These are phyloP conservation scores for Pneumocystis canis DNA, from an alignment of 1,139 yeast genomes.

Conservation along the genomic window DNA sequence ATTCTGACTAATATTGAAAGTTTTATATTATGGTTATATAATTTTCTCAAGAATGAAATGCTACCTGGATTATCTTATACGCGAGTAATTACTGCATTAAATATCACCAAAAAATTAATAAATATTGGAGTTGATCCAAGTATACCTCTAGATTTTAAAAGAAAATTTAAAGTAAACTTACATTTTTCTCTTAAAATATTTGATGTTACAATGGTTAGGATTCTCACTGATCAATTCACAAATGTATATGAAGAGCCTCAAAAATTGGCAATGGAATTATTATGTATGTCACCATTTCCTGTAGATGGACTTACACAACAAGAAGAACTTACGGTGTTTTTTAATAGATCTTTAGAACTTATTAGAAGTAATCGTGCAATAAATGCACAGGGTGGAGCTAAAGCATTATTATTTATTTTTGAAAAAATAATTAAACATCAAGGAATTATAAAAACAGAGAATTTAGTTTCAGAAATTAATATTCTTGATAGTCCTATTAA, in stretches of 20 bases:
- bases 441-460: neutral
- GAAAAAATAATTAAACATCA: neutral
- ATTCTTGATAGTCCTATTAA: neutral
- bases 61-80: constrained; percentile 8
- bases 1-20: neutral
- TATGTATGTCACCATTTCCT: neutral
- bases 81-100: constrained; percentile 6
- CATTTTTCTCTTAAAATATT: neutral
- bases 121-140: constrained; percentile 2
- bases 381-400: neutral
- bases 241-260: neutral
- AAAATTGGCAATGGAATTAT: neutral
- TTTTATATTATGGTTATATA: constrained; percentile 7
- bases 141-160: neutral
- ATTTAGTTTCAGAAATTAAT: neutral
- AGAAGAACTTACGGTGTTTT: neutral
- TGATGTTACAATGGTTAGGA: neutral
- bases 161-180: neutral
- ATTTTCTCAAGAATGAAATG: constrained; percentile 5
- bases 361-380: neutral
- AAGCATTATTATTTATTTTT: neutral
- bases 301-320: neutral
- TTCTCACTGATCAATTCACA: neutral
- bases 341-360: neutral
- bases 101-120: constrained; percentile 5